A percentile compares a stretch with the other conserved stretches of the same genome.
phyloP scores from a whole-genome alignment of 139 green algal genomes.

The Chlorella vulgaris region DNA sequence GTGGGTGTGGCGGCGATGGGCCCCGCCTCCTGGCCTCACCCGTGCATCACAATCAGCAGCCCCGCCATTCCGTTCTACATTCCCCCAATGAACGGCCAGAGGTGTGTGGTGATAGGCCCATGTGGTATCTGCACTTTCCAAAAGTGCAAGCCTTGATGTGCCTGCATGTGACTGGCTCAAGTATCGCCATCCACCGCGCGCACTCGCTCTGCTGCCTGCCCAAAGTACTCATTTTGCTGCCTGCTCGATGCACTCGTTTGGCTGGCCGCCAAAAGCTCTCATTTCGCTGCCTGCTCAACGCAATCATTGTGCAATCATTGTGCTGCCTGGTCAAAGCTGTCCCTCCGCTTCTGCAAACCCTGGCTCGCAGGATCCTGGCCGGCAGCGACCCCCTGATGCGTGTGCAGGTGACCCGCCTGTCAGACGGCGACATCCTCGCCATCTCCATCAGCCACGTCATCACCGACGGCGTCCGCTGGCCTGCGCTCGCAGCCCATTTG shows the following conservation, averaged over 20 bases:
- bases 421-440: conserved; percentile 15
- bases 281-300: not conserved
- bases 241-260: not conserved
- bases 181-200: too few relatives aligned
- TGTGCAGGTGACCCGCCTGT: conserved; percentile 5
- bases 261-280: not conserved
- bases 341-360: too few relatives aligned
- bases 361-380: not conserved
- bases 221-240: not conserved
- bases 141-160: too few relatives aligned
- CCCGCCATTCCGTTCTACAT: conserved; percentile 13
- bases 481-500: conserved; percentile 9
- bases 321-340: not conserved
- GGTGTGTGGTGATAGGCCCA: not conserved
- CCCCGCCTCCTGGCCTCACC: not conserved
- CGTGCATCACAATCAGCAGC: not conserved
- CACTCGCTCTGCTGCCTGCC: not conserved
- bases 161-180: too few relatives aligned
- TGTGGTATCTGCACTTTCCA: too few relatives aligned
- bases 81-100: not conserved
- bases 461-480: conserved; percentile 14
- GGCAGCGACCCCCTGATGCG: conserved; percentile 3
- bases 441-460: conserved; percentile 2
- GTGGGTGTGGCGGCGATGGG: not conserved
- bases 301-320: not conserved